phyloP scores from a whole-genome alignment of 1,284 basidiomycete species.

The Gomphus bonarii region DNA sequence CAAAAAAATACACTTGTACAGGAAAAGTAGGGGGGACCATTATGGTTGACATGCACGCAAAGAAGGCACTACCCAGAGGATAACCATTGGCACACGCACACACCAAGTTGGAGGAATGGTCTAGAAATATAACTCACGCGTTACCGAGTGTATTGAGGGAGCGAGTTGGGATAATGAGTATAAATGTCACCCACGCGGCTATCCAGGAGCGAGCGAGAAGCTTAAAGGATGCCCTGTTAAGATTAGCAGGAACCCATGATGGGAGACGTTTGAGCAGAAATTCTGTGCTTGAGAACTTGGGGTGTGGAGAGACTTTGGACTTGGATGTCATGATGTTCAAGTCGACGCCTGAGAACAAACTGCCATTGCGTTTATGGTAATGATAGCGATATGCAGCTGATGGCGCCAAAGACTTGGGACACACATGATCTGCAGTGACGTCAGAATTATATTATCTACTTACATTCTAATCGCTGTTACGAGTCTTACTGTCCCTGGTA shows the following conservation, averaged over 20 bases:
- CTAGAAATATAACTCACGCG: constrained; percentile 19
- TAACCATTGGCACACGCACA: not conserved
- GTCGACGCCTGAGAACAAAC: not conserved
- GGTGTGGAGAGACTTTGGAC: not conserved
- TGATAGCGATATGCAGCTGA: no score
- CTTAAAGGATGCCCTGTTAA: constrained; percentile 20
- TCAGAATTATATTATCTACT: no score
- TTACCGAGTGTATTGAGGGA: constrained; percentile 23
- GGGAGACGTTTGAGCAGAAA: constrained; percentile 16
- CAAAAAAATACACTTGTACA: constrained; percentile 27
- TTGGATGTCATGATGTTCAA: not conserved
- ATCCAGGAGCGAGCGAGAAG: constrained; percentile 24
- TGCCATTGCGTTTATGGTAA: not conserved
- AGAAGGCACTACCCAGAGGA: constrained; percentile 22
- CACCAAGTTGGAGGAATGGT: not conserved
- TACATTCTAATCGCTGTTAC: no score
- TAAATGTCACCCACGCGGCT: constrained; percentile 21
- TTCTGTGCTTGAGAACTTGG: not conserved
- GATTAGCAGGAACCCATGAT: constrained; percentile 23
- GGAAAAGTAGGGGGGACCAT: constrained; percentile 28
- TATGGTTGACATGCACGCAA: constrained; percentile 23
- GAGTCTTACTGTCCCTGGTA: no score
- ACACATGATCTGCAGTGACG: not conserved
- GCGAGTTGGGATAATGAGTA: constrained; percentile 22
- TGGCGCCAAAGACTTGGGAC: not conserved